Percentiles rank a stretch among this genome's conserved stretches.
These are phyloP conservation scores for Chalaropsis ovoidea DNA, from an alignment of 2,329 filamentous ascomycete species.

Conservation along the genomic window DNA sequence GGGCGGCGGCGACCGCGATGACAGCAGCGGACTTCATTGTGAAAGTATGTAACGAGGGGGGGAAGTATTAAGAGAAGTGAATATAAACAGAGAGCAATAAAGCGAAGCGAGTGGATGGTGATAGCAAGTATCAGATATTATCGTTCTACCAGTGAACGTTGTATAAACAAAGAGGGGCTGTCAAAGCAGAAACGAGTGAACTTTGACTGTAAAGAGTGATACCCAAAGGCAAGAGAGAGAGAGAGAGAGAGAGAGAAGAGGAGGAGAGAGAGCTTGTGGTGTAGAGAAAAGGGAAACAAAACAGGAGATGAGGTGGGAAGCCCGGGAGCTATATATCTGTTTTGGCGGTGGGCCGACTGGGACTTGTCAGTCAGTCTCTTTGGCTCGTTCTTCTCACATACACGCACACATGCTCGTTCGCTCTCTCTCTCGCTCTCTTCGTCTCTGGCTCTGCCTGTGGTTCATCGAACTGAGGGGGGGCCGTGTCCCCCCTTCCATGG, in stretches of 20 bases:
- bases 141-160: slow-evolving; percentile 26
- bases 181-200: slow-evolving; percentile 25
- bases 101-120: slow-evolving; percentile 31
- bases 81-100: slow-evolving; percentile 30
- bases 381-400: no score
- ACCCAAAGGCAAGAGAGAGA: slow-evolving; percentile 18
- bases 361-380: not conserved
- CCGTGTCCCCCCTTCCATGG: slow-evolving; percentile 11
- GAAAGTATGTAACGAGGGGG: slow-evolving; percentile 26
- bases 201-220: slow-evolving; percentile 24
- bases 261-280: slow-evolving; percentile 26
- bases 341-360: not conserved
- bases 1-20: slow-evolving; percentile 41
- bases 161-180: slow-evolving; percentile 26
- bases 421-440: no score
- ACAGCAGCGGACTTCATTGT: slow-evolving; percentile 45
- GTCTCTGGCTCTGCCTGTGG: not conserved
- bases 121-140: slow-evolving; percentile 30
- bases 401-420: no score
- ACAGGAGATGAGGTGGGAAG: not conserved
- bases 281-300: slow-evolving; percentile 11
- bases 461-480: not conserved
- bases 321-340: slow-evolving; percentile 21
- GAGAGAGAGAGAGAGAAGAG: slow-evolving; percentile 22
- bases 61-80: slow-evolving; percentile 26